Conservation (phyloP, 257 asterid species). For the Mitragyna speciosa region DNA sequence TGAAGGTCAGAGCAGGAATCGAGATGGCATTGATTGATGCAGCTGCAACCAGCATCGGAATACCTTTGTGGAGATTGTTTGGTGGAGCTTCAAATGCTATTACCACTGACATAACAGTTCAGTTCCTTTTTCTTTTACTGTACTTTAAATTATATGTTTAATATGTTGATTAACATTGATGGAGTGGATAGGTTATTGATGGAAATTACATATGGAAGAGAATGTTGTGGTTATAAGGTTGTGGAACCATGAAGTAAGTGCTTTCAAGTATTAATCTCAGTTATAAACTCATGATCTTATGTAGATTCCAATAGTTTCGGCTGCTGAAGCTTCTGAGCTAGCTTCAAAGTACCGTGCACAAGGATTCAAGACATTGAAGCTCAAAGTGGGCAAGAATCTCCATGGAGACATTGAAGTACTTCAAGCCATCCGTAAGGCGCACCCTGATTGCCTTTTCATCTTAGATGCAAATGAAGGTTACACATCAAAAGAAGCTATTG, state of each 20-base stretch:
- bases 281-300: conserved; percentile 7
- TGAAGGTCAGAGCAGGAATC: conserved; percentile 93
- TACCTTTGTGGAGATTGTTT: conserved; percentile 86
- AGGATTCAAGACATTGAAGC: conserved; percentile 83
- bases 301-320: conserved; percentile 86
- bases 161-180: neutral
- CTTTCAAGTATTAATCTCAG: neutral
- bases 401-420: conserved; percentile 71
- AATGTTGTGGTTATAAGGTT: neutral
- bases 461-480: conserved; percentile 95
- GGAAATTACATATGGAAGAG: neutral
- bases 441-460: conserved; percentile 78
- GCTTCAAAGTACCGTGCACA: conserved; percentile 58
- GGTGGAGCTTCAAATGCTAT: conserved; percentile 75
- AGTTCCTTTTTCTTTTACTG: conserved; percentile 22
- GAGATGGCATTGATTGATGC: conserved; percentile 98
- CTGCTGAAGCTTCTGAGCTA: conserved; percentile 74
- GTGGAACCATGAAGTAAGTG: neutral
- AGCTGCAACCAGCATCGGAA: conserved; percentile 71
- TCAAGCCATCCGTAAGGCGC: conserved; percentile 71
- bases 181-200: neutral
- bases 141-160: neutral
- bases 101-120: conserved; percentile 82
- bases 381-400: conserved; percentile 81
- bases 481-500: conserved; percentile 70